Conservation (phyloP, 1,139 yeast species). For the Suhomyces maxii region DNA sequence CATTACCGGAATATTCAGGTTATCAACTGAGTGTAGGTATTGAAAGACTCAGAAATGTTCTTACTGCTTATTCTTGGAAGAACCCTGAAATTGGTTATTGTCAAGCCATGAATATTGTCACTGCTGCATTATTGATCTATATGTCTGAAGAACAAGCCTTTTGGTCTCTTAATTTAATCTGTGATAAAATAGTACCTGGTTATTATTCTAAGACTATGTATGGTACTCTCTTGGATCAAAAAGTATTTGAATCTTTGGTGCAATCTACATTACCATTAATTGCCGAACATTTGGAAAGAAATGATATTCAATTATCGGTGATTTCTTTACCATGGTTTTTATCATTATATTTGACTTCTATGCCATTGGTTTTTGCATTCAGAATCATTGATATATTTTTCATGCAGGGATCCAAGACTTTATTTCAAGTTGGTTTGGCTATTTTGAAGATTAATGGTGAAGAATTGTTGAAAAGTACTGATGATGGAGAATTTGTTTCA, state of each 20-base stretch:
- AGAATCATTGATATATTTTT: slow-evolving; percentile 90
- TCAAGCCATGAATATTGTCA: slow-evolving; percentile 98
- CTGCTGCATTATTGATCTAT: slow-evolving; percentile 87
- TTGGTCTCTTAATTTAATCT: slow-evolving; percentile 83
- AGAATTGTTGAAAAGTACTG: slow-evolving; percentile 72
- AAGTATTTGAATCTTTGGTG: slow-evolving; percentile 87
- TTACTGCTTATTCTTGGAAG: slow-evolving; percentile 95
- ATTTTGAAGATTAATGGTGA: slow-evolving; percentile 85
- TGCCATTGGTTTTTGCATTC: slow-evolving; percentile 94
- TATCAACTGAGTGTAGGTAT: slow-evolving; percentile 89
- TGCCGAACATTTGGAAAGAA: slow-evolving; percentile 74
- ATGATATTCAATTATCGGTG: slow-evolving; percentile 92
- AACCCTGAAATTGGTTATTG: slow-evolving; percentile 98
- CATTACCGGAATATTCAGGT: slow-evolving; percentile 94
- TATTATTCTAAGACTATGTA: slow-evolving; percentile 98
- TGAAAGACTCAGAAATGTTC: slow-evolving; percentile 75
- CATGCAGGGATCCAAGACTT: slow-evolving; percentile 82
- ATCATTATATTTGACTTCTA: slow-evolving; percentile 82
- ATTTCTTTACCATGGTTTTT: slow-evolving; percentile 97
- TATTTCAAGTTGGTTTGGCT: slow-evolving; percentile 93
- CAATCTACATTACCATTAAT: slow-evolving; percentile 86
- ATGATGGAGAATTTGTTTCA: slow-evolving; percentile 89
- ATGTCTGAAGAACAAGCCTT: slow-evolving; percentile 98
- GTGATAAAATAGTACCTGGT: slow-evolving; percentile 89
- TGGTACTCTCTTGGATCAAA: slow-evolving; percentile 91